Conservation (phyloP, 2,329 filamentous ascomycete genomes). For the Trichoderma asperellum region DNA sequence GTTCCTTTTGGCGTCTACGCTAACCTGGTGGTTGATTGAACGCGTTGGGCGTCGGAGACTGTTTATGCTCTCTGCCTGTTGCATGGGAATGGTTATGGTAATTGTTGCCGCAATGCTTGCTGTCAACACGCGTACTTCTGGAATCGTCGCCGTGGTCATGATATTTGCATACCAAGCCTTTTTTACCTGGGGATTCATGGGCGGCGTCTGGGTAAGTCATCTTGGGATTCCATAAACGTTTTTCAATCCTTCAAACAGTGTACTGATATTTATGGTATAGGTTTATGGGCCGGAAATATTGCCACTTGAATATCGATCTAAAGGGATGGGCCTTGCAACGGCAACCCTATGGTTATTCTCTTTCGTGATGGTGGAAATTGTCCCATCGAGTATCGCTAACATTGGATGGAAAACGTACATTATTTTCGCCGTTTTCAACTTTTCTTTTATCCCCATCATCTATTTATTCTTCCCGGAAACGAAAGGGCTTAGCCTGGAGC, state of each 20-base stretch:
- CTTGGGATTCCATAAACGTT: conserved; percentile 28
- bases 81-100: conserved; percentile 48
- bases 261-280: background rate
- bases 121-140: conserved; percentile 39
- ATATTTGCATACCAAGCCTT: conserved; percentile 48
- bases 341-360: conserved; percentile 44
- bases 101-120: conserved; percentile 47
- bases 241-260: background rate
- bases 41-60: conserved; percentile 51
- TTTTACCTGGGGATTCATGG: conserved; percentile 47
- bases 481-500: conserved; percentile 47
- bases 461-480: conserved; percentile 40
- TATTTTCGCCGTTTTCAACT: conserved; percentile 39
- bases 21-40: conserved; percentile 53
- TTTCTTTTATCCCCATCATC: conserved; percentile 37
- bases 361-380: conserved; percentile 36
- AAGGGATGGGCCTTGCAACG: conserved; percentile 41
- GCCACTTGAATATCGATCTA: conserved; percentile 39
- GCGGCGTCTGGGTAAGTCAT: conserved; percentile 43
- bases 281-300: conserved; percentile 40
- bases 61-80: conserved; percentile 47
- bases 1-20: conserved; percentile 47
- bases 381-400: conserved; percentile 33
- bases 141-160: conserved; percentile 47
- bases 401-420: conserved; percentile 38